phyloP scores from a whole-genome alignment of 2,329 filamentous ascomycete species.

The Trichoderma pleuroti region DNA sequence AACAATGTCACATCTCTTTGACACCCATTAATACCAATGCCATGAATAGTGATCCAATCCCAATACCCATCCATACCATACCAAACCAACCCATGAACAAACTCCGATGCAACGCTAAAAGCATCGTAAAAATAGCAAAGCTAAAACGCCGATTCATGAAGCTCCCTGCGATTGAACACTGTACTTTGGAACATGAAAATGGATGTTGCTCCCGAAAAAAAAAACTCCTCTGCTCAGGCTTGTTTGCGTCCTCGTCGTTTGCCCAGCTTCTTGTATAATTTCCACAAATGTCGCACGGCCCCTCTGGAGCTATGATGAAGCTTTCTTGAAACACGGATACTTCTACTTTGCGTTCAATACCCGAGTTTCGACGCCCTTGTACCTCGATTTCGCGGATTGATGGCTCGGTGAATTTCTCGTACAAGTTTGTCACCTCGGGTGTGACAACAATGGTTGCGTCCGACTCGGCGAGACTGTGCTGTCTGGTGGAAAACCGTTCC shows the following conservation, averaged over 20 bases:
- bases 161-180: not conserved
- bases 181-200: constrained; percentile 17
- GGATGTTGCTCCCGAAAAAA: constrained; percentile 24
- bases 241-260: constrained; percentile 12
- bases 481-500: not conserved
- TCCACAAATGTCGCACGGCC: constrained; percentile 15
- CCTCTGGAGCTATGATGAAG: not conserved
- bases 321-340: not conserved
- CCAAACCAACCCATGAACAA: not conserved
- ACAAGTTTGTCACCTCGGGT: not conserved
- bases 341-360: constrained; percentile 13
- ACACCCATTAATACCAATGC: not conserved
- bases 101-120: not conserved
- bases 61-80: not conserved
- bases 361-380: not conserved
- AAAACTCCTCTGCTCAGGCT: constrained; percentile 20
- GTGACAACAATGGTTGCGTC: not conserved
- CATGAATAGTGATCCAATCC: not conserved
- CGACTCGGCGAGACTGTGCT: not conserved
- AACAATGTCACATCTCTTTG: not conserved
- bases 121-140: not conserved
- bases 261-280: constrained; percentile 27
- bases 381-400: not conserved
- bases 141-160: not conserved
- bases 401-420: not conserved